phyloP scores from a whole-genome alignment of 1,284 basidiomycete genomes.

The Vanrija humicola region DNA sequence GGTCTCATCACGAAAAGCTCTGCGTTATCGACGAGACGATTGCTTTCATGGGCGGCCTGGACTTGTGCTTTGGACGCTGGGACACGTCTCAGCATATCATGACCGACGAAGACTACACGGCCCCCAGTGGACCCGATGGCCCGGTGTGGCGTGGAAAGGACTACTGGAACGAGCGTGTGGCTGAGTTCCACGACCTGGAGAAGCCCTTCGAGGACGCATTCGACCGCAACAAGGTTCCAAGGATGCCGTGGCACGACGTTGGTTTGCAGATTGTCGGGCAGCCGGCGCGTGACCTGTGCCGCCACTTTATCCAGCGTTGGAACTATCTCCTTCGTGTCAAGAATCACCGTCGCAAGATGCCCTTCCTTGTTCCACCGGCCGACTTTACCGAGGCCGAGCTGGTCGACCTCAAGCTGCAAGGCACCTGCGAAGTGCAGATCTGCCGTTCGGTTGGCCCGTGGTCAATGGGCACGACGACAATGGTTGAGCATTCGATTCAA shows the following conservation, averaged over 20 bases:
- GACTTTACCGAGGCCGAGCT: conserved; percentile 86
- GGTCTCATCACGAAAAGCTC: conserved; percentile 98
- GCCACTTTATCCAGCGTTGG: conserved; percentile 96
- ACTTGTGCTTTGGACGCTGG: conserved; percentile 82
- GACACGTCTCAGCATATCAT: conserved; percentile 93
- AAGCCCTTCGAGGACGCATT: conserved; percentile 95
- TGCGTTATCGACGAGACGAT: conserved; percentile 97
- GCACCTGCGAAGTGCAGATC: conserved; percentile 96
- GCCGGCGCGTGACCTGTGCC: conserved; percentile 87
- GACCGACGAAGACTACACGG: conserved; percentile 68
- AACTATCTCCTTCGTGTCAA: conserved; percentile 88
- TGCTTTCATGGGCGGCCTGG: conserved; percentile 96
- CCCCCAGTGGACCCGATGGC: conserved; percentile 57
- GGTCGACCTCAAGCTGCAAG: conserved; percentile 74
- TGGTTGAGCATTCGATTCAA: conserved; percentile 88
- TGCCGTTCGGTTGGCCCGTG: conserved; percentile 93
- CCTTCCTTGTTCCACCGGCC: conserved; percentile 88
- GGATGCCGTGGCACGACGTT: conserved; percentile 99
- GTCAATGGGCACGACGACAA: conserved; percentile 86
- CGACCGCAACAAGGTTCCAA: conserved; percentile 77
- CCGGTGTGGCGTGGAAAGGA: conserved; percentile 71
- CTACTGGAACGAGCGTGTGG: conserved; percentile 84
- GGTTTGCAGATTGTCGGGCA: conserved; percentile 94
- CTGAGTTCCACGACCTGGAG: conserved; percentile 81
- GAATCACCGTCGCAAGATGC: conserved; percentile 89